Base-by-base conservation (phyloP, 257 asterid species). In the Ophiorrhiza pumila region DNA sequence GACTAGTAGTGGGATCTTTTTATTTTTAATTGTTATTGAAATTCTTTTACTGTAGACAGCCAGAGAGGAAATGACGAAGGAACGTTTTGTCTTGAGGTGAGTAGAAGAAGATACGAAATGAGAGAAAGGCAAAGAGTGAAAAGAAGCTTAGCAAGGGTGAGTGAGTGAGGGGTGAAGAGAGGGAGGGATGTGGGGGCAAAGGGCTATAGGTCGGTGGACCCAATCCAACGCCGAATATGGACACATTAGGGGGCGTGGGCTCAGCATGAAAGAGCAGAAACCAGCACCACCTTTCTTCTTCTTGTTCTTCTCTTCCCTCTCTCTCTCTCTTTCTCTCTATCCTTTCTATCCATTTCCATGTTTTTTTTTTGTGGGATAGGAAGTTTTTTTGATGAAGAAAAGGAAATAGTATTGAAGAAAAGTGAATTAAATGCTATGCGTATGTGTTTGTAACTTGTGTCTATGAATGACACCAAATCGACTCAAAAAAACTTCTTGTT, bases 191-290 rank as follows among this genome's bases (percentile, higher is more conserved):
- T 6, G 8, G 31, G 31, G 67, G 67, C 71, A 65, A 27, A 55
- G 53, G 70, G 42, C n/a, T 71, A 55, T 61, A 78, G 81, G 78
- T 55, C 76, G 75, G 85, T 78, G 92, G 90, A 62, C 86, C 91
- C 90, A n/a, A 75, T 75, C 69, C 69, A 25, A 74, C 84, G 79
- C 85, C 83, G 84, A 88, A 86, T 86, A 75, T 71, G 81, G 91
- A 78, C 87, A 81, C 71, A 73, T 72, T 78, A 80, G 83, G 79
- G 81, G 84, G 81, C 83, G 88, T 82, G 81, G 84, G 83, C 79
- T 77, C 79, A 67, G 70, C 59, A 61, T 72, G 76, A 74, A n/a
- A 81, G 76, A 4, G 31, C 15, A 53, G 62, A 37, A 63, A 1
- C 47, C 60, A 53, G 1, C 53, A 49, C 53, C 52, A 73, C 71